These are phyloP conservation scores for Rhizoctonia solani DNA, from an alignment of 1,284 basidiomycete genomes.

Conservation along the genomic window DNA sequence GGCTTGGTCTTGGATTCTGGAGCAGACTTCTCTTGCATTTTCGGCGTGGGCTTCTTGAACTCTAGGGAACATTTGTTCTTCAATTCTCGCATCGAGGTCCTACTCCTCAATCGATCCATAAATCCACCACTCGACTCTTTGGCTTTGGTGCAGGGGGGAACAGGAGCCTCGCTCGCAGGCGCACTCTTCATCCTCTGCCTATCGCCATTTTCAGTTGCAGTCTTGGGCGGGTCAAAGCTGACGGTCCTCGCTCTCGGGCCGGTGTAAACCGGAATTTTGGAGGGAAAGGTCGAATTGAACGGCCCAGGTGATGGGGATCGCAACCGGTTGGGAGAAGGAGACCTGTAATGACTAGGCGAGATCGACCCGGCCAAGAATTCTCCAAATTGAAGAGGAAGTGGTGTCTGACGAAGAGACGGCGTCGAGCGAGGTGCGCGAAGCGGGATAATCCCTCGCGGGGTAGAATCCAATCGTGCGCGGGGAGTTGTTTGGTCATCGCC, in stretches of 20 bases:
- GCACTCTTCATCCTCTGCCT: slow-evolving; percentile 16
- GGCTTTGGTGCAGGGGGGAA: not conserved
- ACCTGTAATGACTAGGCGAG: too few species aligned
- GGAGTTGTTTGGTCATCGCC: not conserved
- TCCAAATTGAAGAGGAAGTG: not conserved
- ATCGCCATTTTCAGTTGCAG: not conserved
- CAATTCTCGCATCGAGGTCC: not conserved
- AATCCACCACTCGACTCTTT: not conserved
- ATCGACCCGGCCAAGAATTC: too few species aligned
- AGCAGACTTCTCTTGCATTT: too few species aligned
- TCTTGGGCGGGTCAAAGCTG: not conserved
- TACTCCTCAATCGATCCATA: not conserved
- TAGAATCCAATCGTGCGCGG: not conserved
- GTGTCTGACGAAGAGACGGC: not conserved
- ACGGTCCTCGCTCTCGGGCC: slow-evolving; percentile 7
- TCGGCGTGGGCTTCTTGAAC: too few species aligned
- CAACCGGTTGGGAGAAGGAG: too few species aligned
- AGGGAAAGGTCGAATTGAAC: slow-evolving; percentile 8
- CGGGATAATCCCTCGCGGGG: not conserved
- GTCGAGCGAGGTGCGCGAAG: not conserved
- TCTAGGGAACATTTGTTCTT: not conserved
- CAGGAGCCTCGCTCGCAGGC: not conserved
- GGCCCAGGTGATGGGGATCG: not conserved
- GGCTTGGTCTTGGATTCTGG: too few species aligned
- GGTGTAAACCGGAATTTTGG: slow-evolving; percentile 23